Conservation (phyloP, 2,329 filamentous ascomycete species). For the Scytalidium sp. region DNA sequence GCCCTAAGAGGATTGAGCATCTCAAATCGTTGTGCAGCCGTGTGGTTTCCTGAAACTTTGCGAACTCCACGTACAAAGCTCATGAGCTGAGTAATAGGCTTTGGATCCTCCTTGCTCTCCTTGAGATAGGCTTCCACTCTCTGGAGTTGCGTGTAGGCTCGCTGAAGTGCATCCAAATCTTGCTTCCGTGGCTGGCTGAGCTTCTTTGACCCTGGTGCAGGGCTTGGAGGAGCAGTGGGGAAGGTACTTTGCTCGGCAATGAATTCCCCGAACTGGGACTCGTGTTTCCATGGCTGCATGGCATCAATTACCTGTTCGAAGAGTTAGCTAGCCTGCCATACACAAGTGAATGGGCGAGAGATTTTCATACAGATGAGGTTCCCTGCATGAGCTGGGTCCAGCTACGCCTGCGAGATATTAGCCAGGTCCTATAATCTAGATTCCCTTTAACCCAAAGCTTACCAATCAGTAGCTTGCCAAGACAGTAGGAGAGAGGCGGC, state of each 20-base stretch:
- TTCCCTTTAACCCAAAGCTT: slow-evolving; percentile 37
- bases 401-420: slow-evolving; percentile 64
- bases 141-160: slow-evolving; percentile 63
- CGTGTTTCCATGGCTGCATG: slow-evolving; percentile 89
- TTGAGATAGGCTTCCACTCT: slow-evolving; percentile 67
- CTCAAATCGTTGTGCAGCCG: slow-evolving; percentile 82
- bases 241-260: slow-evolving; percentile 77
- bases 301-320: slow-evolving; percentile 72
- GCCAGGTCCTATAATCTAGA: slow-evolving; percentile 23
- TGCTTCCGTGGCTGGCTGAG: slow-evolving; percentile 64
- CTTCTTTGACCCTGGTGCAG: slow-evolving; percentile 54
- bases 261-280: slow-evolving; percentile 81
- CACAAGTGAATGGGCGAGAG: slow-evolving; percentile 16
- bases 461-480: slow-evolving; percentile 97
- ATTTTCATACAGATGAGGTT: slow-evolving; percentile 70
- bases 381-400: slow-evolving; percentile 94
- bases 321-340: slow-evolving; percentile 24
- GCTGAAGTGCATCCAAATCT: slow-evolving; percentile 65
- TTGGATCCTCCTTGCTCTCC: slow-evolving; percentile 66
- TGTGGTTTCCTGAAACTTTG: slow-evolving; percentile 66
- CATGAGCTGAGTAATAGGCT: slow-evolving; percentile 66
- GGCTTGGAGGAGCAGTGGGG: slow-evolving; percentile 62
- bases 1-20: slow-evolving; percentile 83
- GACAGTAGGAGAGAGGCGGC: slow-evolving; percentile 89
- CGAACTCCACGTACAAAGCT: slow-evolving; percentile 71